Base-by-base conservation (phyloP, 208 protist genomes). In the Trypanosoma cruzi region DNA sequence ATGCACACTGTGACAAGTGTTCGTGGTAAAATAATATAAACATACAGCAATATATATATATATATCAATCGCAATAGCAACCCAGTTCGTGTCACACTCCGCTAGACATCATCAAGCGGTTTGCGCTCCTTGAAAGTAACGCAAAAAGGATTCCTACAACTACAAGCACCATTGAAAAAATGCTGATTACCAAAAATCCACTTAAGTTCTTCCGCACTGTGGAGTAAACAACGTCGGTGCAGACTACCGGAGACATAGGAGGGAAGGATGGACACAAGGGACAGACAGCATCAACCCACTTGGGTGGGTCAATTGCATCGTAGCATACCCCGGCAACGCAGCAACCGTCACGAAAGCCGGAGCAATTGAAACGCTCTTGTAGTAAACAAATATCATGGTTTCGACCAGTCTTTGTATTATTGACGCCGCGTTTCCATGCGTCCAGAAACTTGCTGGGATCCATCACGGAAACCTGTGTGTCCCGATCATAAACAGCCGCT, bases 341-440 rank as follows among this genome's bases (percentile, higher is more conserved):
- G 59, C 73, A 83, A 3, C 78, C 72, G 46, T 73, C 50, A 0
- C 40, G 67, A 59, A 79, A 79, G 2, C 78, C 78, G 16, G 63
- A 75, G 61, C 73, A 83, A 48, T 71, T 64, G 28, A 67, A 71
- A 20, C 44, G 34, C n/a, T 65, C 40, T 44, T 83, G 68, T 26
- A 71, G 46, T 26, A 20, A 49, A 46, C 78, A 83, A 44, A 83
- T 65, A 48, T 63, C 59, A 53, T 56, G 37, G 36, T 26, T 64
- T 53, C 64, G 4, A 37, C 44, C 44, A 11, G 26, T 65, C 18
- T 65, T 48, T 24, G 71, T 77, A 7, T 68, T 56, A 59, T 77
- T 77, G 14, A 77, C 71, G 26, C 71, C 58, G 29, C 58, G 57
- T n/a, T 66, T 48, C 71, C 71, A 77, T 10, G 55, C 44, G 14